These are phyloP conservation scores for Fusarium staphyleae DNA, from an alignment of 2,329 filamentous ascomycete genomes.

Conservation along the genomic window DNA sequence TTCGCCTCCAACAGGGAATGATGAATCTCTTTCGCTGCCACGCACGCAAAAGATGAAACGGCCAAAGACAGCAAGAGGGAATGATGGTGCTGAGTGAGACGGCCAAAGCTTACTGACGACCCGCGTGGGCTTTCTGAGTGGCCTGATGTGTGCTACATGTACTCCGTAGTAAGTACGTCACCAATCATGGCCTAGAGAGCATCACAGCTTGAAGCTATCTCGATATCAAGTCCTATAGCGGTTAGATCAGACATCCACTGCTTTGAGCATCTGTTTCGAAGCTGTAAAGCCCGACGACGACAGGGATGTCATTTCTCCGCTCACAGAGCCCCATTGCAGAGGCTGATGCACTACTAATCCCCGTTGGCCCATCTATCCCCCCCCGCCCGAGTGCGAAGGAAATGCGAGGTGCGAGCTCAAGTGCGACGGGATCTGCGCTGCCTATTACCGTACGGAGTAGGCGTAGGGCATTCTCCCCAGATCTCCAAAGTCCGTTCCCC, in stretches of 20 bases:
- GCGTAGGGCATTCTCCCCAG: not conserved
- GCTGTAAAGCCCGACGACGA: not conserved
- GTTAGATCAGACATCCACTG: no score
- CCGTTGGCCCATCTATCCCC: not conserved
- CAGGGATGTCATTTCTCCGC: conserved; percentile 8
- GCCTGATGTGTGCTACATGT: no score
- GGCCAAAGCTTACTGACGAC: not conserved
- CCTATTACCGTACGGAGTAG: not conserved
- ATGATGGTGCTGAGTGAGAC: not conserved
- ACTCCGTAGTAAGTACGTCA: no score
- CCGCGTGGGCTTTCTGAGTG: no score
- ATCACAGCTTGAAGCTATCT: no score
- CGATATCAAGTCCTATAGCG: no score
- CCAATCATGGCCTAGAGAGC: no score
- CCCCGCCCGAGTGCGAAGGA: not conserved
- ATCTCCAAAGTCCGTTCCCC: conserved; percentile 21
- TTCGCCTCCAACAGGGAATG: not conserved
- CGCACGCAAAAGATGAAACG: not conserved
- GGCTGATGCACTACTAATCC: conserved; percentile 15
- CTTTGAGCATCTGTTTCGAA: not conserved
- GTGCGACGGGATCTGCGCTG: not conserved
- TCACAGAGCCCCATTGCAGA: conserved; percentile 25
- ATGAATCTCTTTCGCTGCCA: not conserved
- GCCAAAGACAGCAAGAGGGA: not conserved
- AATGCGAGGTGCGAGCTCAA: conserved; percentile 16